Conservation (phyloP, 2,329 filamentous ascomycete species). For the Lasiodiplodia theobromae region DNA sequence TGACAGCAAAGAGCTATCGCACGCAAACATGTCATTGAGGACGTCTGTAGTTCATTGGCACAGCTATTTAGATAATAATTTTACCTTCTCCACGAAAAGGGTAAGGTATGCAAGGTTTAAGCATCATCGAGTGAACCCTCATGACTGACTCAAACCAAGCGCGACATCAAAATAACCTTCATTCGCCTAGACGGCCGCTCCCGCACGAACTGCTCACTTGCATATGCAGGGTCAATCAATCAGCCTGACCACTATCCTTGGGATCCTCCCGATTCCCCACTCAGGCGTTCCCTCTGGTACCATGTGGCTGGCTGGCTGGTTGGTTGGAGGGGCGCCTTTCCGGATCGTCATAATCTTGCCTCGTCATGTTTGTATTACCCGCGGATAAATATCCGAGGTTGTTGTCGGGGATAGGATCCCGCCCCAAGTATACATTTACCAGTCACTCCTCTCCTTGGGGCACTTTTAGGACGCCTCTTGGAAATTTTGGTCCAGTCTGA, state of each 20-base stretch:
- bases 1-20: too few species aligned
- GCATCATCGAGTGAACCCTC: too few species aligned
- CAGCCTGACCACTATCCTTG: not conserved
- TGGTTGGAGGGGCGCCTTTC: too few species aligned
- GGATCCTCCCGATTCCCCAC: not conserved
- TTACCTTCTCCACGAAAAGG: too few species aligned
- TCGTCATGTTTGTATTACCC: not conserved
- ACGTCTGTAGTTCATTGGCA: too few species aligned
- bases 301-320: not conserved
- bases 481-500: not conserved
- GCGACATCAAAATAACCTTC: not conserved
- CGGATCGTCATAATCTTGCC: not conserved
- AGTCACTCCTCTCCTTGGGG: not conserved
- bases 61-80: too few species aligned
- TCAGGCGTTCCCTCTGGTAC: not conserved
- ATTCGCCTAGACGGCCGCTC: not conserved
- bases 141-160: too few species aligned
- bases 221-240: constrained; percentile 4
- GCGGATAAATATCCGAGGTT: constrained; percentile 8
- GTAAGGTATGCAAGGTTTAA: not conserved
- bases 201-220: not conserved
- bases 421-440: not conserved
- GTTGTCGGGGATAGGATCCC: not conserved
- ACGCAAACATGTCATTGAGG: too few species aligned
- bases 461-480: too few species aligned